Evolutionary conservation across 768 basidiomycete genomes (phyloP).

Genomic region (Tricholoma furcatifolium): DNA sequence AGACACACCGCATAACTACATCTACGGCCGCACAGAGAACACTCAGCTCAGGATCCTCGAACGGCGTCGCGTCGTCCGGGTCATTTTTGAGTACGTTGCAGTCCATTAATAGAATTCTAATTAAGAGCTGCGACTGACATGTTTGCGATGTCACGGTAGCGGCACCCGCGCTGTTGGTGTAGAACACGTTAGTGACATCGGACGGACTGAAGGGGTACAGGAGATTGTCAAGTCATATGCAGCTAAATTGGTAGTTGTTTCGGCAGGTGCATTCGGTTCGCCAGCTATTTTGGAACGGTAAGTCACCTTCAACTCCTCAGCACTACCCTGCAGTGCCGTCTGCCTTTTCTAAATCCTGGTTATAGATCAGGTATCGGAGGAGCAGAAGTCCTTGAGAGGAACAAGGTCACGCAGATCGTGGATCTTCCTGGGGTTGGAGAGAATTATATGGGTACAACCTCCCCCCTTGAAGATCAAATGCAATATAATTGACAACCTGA

Average conservation of each 20-base stretch:
- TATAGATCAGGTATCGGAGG: slow-evolving; percentile 65
- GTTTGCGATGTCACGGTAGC: slow-evolving; percentile 19
- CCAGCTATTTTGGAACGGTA: slow-evolving; percentile 54
- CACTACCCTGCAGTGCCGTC: no score
- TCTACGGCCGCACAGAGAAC: slow-evolving; percentile 46
- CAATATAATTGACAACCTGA: background rate
- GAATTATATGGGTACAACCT: slow-evolving; percentile 49
- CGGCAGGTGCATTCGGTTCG: slow-evolving; percentile 54
- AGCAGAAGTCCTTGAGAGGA: slow-evolving; percentile 39
- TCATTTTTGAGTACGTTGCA: slow-evolving; percentile 45
- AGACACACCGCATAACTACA: slow-evolving; percentile 49
- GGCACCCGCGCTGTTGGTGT: slow-evolving; percentile 47
- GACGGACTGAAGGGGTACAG: slow-evolving; percentile 20
- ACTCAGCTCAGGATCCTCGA: slow-evolving; percentile 40
- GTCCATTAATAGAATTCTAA: no score
- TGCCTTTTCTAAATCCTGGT: slow-evolving; percentile 3
- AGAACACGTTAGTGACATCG: slow-evolving; percentile 44
- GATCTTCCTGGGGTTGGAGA: slow-evolving; percentile 81
- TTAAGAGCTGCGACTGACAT: background rate
- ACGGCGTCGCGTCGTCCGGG: slow-evolving; percentile 43
- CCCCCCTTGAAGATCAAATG: background rate
- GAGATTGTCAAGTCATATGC: slow-evolving; percentile 31
- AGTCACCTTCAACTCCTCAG: background rate
- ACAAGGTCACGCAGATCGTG: slow-evolving; percentile 48
- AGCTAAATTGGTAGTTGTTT: slow-evolving; percentile 46